Conservation (phyloP, 139 green algal species). For the Gonium pectorale region DNA sequence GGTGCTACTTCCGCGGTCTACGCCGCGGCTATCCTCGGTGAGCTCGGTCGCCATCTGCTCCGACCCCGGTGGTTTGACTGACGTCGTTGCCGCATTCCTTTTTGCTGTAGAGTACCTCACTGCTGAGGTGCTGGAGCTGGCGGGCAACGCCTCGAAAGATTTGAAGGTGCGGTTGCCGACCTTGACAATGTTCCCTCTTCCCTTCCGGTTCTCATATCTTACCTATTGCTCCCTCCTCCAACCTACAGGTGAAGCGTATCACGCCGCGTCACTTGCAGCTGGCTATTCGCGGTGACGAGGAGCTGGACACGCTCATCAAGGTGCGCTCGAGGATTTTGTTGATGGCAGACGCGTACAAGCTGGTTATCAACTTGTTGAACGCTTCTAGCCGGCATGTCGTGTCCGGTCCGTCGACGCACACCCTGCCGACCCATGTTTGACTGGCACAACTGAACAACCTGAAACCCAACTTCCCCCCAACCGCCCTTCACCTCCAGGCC, state of each 20-base stretch:
- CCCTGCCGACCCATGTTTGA: too few relatives aligned
- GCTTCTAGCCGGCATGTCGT: neutral
- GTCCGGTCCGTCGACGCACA: too few relatives aligned
- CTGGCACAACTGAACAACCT: too few relatives aligned
- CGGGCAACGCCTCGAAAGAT: slow-evolving; percentile 99
- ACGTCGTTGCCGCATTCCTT: neutral
- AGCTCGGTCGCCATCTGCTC: slow-evolving; percentile 18
- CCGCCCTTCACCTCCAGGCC: slow-evolving; percentile 78
- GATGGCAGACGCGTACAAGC: too few relatives aligned
- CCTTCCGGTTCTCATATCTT: neutral
- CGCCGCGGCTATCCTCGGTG: slow-evolving; percentile 95
- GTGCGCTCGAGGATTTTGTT: too few relatives aligned
- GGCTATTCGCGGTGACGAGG: slow-evolving; percentile 98
- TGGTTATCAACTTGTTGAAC: neutral
- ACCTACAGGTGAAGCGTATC: slow-evolving; percentile 96
- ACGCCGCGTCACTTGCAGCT: slow-evolving; percentile 98
- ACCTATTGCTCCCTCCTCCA: neutral
- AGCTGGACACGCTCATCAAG: slow-evolving; percentile 99
- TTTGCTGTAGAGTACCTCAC: slow-evolving; percentile 87
- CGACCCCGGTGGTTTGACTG: neutral
- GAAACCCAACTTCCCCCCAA: too few relatives aligned
- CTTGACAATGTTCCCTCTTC: neutral
- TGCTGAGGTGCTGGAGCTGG: slow-evolving; percentile 98
- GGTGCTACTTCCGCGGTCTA: slow-evolving; percentile 98
- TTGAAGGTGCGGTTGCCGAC: slow-evolving; percentile 93